phyloP scores from a whole-genome alignment of 129 eudicot genomes.

The Helianthus tuberosus region DNA sequence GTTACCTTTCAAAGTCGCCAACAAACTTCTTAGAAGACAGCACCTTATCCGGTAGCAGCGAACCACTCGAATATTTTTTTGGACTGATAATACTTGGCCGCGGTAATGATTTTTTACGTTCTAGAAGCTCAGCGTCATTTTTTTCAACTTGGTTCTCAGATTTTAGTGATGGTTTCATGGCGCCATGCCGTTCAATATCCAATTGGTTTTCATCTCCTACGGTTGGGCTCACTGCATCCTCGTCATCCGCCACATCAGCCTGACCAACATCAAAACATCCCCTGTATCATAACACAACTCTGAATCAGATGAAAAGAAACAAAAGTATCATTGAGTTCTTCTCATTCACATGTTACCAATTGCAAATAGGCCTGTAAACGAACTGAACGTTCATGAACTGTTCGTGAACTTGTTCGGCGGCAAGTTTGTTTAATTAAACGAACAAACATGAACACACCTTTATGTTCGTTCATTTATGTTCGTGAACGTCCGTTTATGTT shows the following conservation, averaged over 20 bases:
- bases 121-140: constrained; percentile 27
- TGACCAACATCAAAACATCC: constrained; percentile 91
- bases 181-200: constrained; percentile 48
- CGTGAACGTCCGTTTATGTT: too few species aligned
- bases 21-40: constrained; percentile 55
- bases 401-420: too few species aligned
- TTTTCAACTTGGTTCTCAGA: constrained; percentile 43
- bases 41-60: constrained; percentile 63
- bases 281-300: constrained; percentile 47
- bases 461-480: too few species aligned
- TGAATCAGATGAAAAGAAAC: constrained; percentile 12
- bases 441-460: too few species aligned
- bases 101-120: constrained; percentile 39
- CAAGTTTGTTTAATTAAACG: too few species aligned
- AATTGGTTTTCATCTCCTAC: constrained; percentile 47
- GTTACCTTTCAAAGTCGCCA: constrained; percentile 73
- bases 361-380: too few species aligned
- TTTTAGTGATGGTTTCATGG: constrained; percentile 32
- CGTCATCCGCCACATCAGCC: constrained; percentile 57
- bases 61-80: constrained; percentile 61
- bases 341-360: background rate
- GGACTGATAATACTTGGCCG: constrained; percentile 47
- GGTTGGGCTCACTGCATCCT: constrained; percentile 45
- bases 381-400: too few species aligned
- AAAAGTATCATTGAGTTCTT: constrained; percentile 6